A percentile compares a stretch with the other conserved stretches of the same genome.
These are phyloP conservation scores for Komagataella pastoris DNA, from an alignment of 805 yeast genomes.

Conservation along the genomic window DNA sequence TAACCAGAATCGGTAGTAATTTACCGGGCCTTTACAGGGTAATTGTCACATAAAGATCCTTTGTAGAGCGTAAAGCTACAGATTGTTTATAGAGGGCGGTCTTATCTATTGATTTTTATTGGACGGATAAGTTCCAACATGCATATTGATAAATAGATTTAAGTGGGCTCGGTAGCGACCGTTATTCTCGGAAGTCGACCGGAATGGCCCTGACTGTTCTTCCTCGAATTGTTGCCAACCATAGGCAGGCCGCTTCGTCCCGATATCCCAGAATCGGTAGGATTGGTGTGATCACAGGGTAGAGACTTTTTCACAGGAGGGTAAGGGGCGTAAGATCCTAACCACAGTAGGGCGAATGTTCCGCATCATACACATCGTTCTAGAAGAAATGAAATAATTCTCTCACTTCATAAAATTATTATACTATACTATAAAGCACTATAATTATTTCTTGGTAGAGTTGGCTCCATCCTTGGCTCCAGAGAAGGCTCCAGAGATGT, in stretches of 20 bases:
- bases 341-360: background rate
- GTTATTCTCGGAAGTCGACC: background rate
- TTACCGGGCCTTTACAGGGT: background rate
- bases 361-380: background rate
- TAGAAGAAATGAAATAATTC: background rate
- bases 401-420: background rate
- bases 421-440: background rate
- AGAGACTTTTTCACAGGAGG: too few species aligned
- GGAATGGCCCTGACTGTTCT: background rate
- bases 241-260: too few species aligned
- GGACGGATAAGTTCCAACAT: background rate
- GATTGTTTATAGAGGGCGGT: background rate
- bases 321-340: background rate
- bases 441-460: slow-evolving; percentile 4
- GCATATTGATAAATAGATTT: background rate
- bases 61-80: background rate
- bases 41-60: background rate
- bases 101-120: background rate
- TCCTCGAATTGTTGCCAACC: background rate
- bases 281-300: too few species aligned
- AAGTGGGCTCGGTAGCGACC: background rate
- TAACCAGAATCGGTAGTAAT: background rate
- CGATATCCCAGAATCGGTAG: too few species aligned
- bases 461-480: slow-evolving; percentile 35
- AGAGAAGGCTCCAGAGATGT: slow-evolving; percentile 46